Percentiles rank a stretch among this genome's conserved stretches.
Evolutionary conservation across 768 basidiomycete genomes (phyloP).

Genomic region (Kwoniella heveanensis): DNA sequence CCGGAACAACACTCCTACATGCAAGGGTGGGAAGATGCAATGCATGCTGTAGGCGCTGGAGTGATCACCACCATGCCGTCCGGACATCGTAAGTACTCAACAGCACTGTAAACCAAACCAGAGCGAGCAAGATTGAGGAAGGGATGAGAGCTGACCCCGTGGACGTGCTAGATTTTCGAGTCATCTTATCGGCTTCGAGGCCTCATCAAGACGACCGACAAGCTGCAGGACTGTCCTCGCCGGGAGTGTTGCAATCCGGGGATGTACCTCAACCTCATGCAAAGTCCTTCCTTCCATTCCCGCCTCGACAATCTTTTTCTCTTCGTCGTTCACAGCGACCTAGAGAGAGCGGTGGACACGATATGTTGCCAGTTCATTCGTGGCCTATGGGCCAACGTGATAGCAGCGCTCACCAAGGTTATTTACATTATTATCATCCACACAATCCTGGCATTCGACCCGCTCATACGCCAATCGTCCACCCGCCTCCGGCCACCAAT

Average conservation of each 20-base stretch:
- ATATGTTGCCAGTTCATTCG: neutral
- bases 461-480: neutral
- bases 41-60: neutral
- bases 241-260: neutral
- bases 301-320: neutral
- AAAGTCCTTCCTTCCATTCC: neutral
- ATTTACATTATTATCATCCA: neutral
- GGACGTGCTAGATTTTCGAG: neutral
- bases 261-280: neutral
- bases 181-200: neutral
- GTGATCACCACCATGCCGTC: neutral
- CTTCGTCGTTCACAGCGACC: slow-evolving; percentile 1
- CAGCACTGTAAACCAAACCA: no score
- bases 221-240: neutral
- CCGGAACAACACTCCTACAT: neutral
- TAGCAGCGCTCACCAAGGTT: neutral
- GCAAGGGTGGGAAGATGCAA: neutral
- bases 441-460: slow-evolving; percentile 2
- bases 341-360: neutral
- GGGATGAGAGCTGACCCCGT: no score
- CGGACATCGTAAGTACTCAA: neutral
- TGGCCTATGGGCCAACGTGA: neutral
- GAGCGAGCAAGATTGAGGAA: no score
- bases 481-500: slow-evolving; percentile 17
- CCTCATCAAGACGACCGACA: no score